phyloP scores from a whole-genome alignment of 2,329 filamentous ascomycete genomes.

The Metarhizium album region DNA sequence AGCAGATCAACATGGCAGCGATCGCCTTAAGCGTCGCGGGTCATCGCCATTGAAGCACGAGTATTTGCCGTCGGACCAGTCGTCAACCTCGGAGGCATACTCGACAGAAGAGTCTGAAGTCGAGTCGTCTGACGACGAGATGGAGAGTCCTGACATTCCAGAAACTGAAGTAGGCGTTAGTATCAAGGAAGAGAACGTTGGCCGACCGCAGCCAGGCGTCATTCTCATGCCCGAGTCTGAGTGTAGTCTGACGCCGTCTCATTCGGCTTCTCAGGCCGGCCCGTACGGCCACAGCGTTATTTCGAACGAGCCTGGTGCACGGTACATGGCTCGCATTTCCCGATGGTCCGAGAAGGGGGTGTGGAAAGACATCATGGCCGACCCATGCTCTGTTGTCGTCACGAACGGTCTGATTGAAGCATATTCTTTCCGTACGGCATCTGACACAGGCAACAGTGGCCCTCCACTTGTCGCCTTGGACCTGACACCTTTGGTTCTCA shows the following conservation, averaged over 20 bases:
- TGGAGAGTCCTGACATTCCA: constrained; percentile 50
- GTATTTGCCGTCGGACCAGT: constrained; percentile 73
- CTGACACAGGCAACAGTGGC: constrained; percentile 17
- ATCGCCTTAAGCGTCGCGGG: constrained; percentile 53
- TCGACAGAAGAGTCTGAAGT: constrained; percentile 40
- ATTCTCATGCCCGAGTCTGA: constrained; percentile 34
- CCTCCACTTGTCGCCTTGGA: constrained; percentile 60
- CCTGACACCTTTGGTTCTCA: constrained; percentile 80
- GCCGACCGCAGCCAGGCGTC: constrained; percentile 20
- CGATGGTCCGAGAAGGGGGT: constrained; percentile 51
- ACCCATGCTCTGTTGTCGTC: constrained; percentile 44
- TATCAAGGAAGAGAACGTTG: constrained; percentile 28
- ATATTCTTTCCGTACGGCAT: constrained; percentile 30
- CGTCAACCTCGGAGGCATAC: constrained; percentile 42
- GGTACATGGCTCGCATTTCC: constrained; percentile 45
- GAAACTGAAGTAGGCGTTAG: constrained; percentile 49
- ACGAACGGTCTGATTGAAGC: constrained; percentile 49
- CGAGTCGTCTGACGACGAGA: constrained; percentile 41
- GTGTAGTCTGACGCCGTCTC: constrained; percentile 63
- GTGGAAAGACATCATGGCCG: constrained; percentile 47
- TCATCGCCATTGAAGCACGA: constrained; percentile 96
- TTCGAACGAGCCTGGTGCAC: constrained; percentile 31
- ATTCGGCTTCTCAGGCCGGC: constrained; percentile 67
- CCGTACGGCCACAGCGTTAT: constrained; percentile 36
- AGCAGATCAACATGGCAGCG: constrained; percentile 31